These are phyloP conservation scores for Tylopilus subfusipes DNA, from an alignment of 768 basidiomycete genomes.

Conservation along the genomic window DNA sequence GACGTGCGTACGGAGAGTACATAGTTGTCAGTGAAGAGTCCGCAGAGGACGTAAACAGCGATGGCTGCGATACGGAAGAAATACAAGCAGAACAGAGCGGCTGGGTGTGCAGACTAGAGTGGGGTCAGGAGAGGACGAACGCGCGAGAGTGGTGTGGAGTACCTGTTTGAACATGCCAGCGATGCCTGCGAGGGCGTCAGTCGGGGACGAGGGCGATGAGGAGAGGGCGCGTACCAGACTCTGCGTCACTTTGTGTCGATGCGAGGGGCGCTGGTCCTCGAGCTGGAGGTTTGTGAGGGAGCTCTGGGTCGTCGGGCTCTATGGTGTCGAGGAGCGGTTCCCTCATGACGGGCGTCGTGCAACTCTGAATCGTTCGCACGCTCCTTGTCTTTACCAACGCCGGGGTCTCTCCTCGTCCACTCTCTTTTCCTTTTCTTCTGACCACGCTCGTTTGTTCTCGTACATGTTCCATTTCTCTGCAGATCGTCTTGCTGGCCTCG, in stretches of 20 bases:
- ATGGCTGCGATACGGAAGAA: constrained; percentile 88
- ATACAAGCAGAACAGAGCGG: constrained; percentile 84
- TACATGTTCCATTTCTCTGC: constrained; percentile 36
- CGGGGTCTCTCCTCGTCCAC: neutral
- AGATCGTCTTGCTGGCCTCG: constrained; percentile 43
- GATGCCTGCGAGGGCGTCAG: constrained; percentile 44
- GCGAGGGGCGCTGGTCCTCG: constrained; percentile 51
- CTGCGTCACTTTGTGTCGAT: constrained; percentile 61
- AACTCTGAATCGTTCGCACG: too few relatives aligned
- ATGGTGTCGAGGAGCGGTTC: constrained; percentile 77
- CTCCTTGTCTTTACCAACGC: constrained; percentile 6
- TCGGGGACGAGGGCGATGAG: neutral
- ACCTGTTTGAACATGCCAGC: constrained; percentile 78
- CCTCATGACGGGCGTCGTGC: constrained; percentile 42
- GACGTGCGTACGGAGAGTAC: constrained; percentile 75
- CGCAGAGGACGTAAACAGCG: constrained; percentile 88
- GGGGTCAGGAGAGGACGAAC: constrained; percentile 13
- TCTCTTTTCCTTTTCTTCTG: neutral
- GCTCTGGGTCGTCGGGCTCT: constrained; percentile 73
- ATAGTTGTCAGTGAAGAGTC: constrained; percentile 85
- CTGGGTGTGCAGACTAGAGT: constrained; percentile 70
- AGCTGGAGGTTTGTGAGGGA: constrained; percentile 25
- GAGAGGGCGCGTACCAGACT: constrained; percentile 51
- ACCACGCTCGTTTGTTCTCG: constrained; percentile 12
- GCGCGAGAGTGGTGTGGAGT: constrained; percentile 13